Conservation (phyloP, 345 rosid species). For the Murraya koenigii region DNA sequence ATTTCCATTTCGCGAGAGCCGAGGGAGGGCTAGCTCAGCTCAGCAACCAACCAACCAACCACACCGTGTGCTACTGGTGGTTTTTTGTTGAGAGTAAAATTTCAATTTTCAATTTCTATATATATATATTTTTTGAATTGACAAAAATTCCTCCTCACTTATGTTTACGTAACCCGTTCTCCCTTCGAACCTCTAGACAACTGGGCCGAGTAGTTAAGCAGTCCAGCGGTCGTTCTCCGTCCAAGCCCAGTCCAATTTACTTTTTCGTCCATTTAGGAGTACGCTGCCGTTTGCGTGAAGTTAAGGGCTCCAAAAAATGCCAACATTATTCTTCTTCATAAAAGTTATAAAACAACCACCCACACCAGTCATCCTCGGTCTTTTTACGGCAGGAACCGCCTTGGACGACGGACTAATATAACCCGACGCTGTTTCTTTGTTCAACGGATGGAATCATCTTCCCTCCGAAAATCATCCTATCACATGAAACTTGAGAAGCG, state of each 20-base stretch:
- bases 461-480: background rate
- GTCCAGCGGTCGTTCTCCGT: background rate
- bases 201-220: background rate
- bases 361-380: background rate
- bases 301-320: background rate
- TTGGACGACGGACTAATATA: background rate
- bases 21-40: no score
- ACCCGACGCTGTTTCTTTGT: background rate
- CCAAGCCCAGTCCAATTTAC: background rate
- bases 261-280: background rate
- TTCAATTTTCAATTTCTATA: background rate
- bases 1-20: conserved; percentile 55
- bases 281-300: conserved; percentile 2
- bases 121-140: background rate
- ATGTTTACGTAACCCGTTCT: background rate
- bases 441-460: conserved; percentile 12
- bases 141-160: no score
- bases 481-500: background rate
- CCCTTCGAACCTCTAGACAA: background rate
- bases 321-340: no score
- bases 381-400: background rate
- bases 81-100: background rate
- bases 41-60: no score
- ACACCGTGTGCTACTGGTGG: background rate
- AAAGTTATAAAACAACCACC: no score